phyloP scores from a whole-genome alignment of 2,329 filamentous ascomycete genomes.

The Magnaporthales sp. region DNA sequence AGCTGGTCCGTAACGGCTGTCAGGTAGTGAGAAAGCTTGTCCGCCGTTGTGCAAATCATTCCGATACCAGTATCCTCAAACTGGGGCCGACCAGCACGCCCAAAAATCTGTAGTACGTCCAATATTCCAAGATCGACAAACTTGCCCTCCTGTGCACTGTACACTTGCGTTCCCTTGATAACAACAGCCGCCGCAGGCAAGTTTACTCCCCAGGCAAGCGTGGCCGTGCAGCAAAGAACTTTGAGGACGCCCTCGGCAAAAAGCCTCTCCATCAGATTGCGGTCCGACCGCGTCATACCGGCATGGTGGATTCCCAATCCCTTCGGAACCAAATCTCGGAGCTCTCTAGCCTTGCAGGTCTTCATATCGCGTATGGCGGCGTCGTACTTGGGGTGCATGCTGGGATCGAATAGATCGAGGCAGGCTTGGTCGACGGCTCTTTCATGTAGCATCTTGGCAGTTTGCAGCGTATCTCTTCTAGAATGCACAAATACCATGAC shows the following conservation, averaged over 20 bases:
- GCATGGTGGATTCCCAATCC: constrained; percentile 94
- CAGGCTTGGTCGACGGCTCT: constrained; percentile 77
- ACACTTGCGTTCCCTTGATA: constrained; percentile 96
- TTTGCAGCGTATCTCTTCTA: constrained; percentile 83
- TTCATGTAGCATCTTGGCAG: constrained; percentile 76
- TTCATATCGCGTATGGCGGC: constrained; percentile 78
- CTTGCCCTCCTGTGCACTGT: constrained; percentile 92
- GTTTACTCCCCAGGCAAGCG: constrained; percentile 97
- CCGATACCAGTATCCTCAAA: constrained; percentile 97
- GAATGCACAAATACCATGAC: constrained; percentile 99
- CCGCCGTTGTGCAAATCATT: constrained; percentile 95
- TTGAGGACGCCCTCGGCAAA: constrained; percentile 91
- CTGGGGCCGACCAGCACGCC: constrained; percentile 93
- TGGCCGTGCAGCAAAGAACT: constrained; percentile 96
- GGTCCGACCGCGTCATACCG: constrained; percentile 88
- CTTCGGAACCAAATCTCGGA: constrained; percentile 82
- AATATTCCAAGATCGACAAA: constrained; percentile 94
- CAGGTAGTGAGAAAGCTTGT: constrained; percentile 85
- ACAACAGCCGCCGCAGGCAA: constrained; percentile 92
- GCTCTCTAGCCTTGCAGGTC: constrained; percentile 72
- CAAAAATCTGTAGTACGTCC: constrained; percentile 96
- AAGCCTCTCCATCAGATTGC: constrained; percentile 90
- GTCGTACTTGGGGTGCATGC: constrained; percentile 69
- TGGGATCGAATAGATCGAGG: constrained; percentile 75
- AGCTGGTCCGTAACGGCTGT: constrained; percentile 91